phyloP scores from a whole-genome alignment of 345 rosid species.

The Rhizophora mangle region DNA sequence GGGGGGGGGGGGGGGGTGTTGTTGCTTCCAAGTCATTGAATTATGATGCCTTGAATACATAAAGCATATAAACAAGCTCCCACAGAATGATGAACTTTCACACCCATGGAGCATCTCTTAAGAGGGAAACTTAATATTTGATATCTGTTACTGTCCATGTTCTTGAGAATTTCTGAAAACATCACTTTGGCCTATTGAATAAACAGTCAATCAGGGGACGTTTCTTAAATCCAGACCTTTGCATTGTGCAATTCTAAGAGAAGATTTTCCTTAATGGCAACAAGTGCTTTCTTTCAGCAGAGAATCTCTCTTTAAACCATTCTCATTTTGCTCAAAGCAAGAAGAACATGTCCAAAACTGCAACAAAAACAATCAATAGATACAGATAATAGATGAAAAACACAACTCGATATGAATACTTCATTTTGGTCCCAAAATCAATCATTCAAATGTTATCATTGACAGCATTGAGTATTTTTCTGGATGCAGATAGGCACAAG shows the following conservation, averaged over 20 bases:
- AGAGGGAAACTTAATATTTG: no score
- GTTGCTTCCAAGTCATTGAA: no score
- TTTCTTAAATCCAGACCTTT: no score
- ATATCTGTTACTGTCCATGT: no score
- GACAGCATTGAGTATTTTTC: constrained; percentile 18
- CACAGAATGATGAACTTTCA: no score
- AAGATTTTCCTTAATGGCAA: background rate
- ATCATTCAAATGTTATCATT: constrained; percentile 15
- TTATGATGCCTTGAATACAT: no score
- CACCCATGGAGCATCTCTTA: no score
- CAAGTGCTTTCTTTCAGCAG: background rate
- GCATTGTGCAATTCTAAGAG: background rate
- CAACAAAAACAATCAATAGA: background rate
- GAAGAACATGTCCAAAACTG: background rate
- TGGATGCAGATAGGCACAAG: constrained; percentile 26
- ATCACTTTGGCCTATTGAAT: no score
- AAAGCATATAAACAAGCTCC: no score
- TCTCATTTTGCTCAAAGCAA: background rate
- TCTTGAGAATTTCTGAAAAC: no score
- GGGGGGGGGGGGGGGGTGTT: no score
- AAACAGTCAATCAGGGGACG: no score
- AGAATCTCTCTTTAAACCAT: background rate
- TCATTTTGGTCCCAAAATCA: constrained; percentile 30
- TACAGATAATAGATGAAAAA: constrained; percentile 10
- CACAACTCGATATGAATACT: constrained; percentile 38